Percentiles rank a stretch among this genome's conserved stretches.
Evolutionary conservation across 2,329 filamentous ascomycete species (phyloP).

Genomic region (Ceratocystis cacaofunesta): DNA sequence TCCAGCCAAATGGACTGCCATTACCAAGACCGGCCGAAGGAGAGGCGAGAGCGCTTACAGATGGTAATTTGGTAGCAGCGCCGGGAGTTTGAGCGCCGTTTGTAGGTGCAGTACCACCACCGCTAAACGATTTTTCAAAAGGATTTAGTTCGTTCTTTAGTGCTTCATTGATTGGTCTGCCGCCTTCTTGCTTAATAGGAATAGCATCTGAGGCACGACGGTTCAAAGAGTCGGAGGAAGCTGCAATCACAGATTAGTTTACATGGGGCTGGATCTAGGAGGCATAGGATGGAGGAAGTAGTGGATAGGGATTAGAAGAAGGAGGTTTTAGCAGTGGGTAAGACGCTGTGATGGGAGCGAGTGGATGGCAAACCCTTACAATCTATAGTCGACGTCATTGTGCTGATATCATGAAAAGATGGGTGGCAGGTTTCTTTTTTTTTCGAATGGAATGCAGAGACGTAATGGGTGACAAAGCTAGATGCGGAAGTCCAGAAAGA

Average conservation of each 20-base stretch:
- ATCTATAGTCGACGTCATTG: constrained; percentile 15
- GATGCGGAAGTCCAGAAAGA: not conserved
- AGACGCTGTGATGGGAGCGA: not conserved
- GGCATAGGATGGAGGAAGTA: not conserved
- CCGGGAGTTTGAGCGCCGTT: constrained; percentile 53
- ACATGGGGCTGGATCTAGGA: not conserved
- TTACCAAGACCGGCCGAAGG: constrained; percentile 44
- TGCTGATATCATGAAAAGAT: constrained; percentile 9
- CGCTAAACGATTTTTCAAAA: constrained; percentile 85
- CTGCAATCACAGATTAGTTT: not conserved
- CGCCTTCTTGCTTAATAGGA: constrained; percentile 8
- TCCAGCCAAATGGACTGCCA: constrained; percentile 16
- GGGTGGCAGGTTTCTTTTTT: not conserved
- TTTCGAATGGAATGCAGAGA: not conserved
- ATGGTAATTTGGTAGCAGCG: constrained; percentile 61
- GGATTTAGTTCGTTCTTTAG: constrained; percentile 81
- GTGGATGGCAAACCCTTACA: constrained; percentile 10
- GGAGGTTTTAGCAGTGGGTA: not conserved
- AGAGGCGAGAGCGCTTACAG: constrained; percentile 80
- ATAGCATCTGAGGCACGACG: constrained; percentile 7
- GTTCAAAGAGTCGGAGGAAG: constrained; percentile 2
- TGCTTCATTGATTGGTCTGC: constrained; percentile 19
- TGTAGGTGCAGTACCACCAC: constrained; percentile 26
- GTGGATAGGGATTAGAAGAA: not conserved
- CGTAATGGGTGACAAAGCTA: not conserved